Conservation (phyloP, 805 yeast genomes). For the Spathaspora arborariae region DNA sequence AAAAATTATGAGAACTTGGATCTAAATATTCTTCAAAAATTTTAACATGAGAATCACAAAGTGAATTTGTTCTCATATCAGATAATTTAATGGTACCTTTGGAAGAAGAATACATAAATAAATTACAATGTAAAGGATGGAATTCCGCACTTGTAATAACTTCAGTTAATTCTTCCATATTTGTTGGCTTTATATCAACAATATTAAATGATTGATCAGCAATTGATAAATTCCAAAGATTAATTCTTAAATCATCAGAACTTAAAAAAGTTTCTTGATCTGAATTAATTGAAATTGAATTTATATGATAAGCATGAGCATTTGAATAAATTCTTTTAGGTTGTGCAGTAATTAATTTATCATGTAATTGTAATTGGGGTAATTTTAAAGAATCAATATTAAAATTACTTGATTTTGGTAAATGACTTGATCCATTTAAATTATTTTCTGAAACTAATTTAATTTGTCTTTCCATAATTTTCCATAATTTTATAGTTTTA, state of each 20-base stretch:
- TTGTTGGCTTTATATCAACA: conserved; percentile 95
- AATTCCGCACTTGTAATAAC: conserved; percentile 96
- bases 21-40: conserved; percentile 91
- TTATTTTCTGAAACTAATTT: conserved; percentile 92
- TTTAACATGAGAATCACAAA: conserved; percentile 86
- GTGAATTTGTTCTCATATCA: conserved; percentile 93
- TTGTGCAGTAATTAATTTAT: conserved; percentile 90
- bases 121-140: conserved; percentile 88
- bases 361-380: conserved; percentile 91
- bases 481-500: conserved; percentile 98
- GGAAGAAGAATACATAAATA: conserved; percentile 91
- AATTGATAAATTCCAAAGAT: conserved; percentile 90
- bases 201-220: conserved; percentile 95
- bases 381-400: conserved; percentile 52
- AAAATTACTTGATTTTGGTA: conserved; percentile 13
- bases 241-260: conserved; percentile 91
- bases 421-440: conserved; percentile 36
- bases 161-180: conserved; percentile 98
- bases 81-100: conserved; percentile 94
- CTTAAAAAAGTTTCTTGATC: conserved; percentile 95
- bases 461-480: conserved; percentile 85
- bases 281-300: conserved; percentile 88
- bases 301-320: conserved; percentile 98
- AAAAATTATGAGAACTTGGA: conserved; percentile 89
- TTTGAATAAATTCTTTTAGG: conserved; percentile 89